Conservation (phyloP, 257 asterid genomes). For the Parsonsia alboflavescens region DNA sequence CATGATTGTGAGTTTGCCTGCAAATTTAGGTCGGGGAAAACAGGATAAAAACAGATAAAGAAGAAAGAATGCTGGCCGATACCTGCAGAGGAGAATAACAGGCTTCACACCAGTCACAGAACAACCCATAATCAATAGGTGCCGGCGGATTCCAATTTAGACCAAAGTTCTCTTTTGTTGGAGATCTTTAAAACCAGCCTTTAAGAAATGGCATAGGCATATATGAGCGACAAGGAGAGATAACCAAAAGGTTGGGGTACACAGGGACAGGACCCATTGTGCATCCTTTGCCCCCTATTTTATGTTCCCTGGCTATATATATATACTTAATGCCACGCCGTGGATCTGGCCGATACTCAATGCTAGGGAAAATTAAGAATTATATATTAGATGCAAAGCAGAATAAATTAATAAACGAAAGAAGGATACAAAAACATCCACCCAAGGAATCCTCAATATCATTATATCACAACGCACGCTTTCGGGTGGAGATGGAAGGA, state of each 20-base stretch:
- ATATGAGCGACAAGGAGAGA: conserved; percentile 37
- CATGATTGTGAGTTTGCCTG: background rate
- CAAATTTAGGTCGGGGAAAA: background rate
- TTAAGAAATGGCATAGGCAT: conserved; percentile 44
- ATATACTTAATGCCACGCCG: conserved; percentile 46
- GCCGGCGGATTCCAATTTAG: conserved; percentile 43
- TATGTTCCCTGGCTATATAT: conserved; percentile 34
- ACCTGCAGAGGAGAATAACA: conserved; percentile 36
- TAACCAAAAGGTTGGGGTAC: conserved; percentile 41
- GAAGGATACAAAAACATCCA: background rate
- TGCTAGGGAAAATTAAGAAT: conserved; percentile 21
- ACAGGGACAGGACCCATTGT: conserved; percentile 46
- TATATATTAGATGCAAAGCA: too few species aligned
- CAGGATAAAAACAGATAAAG: background rate
- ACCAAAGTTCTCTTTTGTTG: conserved; percentile 39
- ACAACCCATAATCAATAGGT: conserved; percentile 45
- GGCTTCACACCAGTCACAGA: conserved; percentile 45
- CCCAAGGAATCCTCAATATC: background rate
- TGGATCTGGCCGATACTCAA: conserved; percentile 51
- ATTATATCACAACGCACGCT: background rate
- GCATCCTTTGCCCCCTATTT: conserved; percentile 36
- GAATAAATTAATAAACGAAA: too few species aligned
- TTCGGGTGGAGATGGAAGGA: background rate
- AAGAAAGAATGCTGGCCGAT: background rate
- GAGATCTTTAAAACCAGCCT: conserved; percentile 39